Evolutionary conservation across 2,329 filamentous ascomycete genomes (phyloP).

Genomic region (Penicillium nordicum): DNA sequence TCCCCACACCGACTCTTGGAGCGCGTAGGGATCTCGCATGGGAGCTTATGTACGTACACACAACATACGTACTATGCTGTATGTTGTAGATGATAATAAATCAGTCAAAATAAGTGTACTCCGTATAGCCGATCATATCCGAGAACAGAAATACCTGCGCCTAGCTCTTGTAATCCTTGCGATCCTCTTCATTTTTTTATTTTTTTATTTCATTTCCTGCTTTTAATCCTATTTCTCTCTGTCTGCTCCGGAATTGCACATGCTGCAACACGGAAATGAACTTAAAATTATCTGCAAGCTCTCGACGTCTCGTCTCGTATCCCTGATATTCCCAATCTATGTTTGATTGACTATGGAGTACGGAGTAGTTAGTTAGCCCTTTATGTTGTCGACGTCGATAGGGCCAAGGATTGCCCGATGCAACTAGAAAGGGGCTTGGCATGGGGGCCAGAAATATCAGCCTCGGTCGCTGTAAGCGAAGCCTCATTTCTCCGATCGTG

Average conservation of each 20-base stretch:
- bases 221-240: background rate
- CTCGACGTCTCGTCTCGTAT: background rate
- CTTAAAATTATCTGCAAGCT: background rate
- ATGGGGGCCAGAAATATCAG: constrained; percentile 3
- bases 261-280: background rate
- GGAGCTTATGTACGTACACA: background rate
- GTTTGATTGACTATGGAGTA: background rate
- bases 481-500: background rate
- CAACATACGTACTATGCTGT: too few relatives aligned
- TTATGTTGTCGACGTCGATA: background rate
- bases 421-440: constrained; percentile 1
- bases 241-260: background rate
- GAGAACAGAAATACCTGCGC: background rate
- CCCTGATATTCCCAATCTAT: background rate
- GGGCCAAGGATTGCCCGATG: background rate
- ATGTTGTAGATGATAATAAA: background rate
- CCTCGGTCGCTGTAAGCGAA: background rate
- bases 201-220: background rate
- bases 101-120: background rate
- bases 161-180: background rate
- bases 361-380: too few relatives aligned
- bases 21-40: background rate
- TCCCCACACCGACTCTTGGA: constrained; percentile 5
- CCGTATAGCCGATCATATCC: background rate
- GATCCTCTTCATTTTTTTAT: background rate